Percentiles rank a stretch among this genome's conserved stretches.
Conservation (phyloP, 176 grass and related monocot species). For the Chrysopogon serrulatus region DNA sequence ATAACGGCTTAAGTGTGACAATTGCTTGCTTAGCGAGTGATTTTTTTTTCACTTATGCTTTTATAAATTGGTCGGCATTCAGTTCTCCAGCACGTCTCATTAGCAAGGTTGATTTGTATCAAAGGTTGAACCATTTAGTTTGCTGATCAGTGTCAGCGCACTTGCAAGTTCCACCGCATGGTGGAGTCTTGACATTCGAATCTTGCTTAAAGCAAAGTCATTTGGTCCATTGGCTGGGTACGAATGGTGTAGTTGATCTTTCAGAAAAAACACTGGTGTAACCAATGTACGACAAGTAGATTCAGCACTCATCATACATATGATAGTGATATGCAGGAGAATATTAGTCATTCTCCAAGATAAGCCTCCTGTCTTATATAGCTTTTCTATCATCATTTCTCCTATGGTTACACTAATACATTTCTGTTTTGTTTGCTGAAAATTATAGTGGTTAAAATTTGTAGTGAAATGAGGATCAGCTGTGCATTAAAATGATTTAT, state of each 20-base stretch:
- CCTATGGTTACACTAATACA: background rate
- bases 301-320: background rate
- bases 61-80: no score
- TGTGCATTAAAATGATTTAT: background rate
- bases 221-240: background rate
- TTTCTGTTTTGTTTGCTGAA: background rate
- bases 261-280: background rate
- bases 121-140: background rate
- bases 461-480: background rate
- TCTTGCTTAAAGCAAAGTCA: background rate
- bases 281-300: background rate
- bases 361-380: background rate
- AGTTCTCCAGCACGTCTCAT: background rate
- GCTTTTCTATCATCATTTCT: background rate
- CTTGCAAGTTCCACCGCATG: background rate
- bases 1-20: no score
- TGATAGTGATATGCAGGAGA: background rate
- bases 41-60: no score
- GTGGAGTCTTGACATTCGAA: background rate
- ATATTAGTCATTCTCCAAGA: background rate
- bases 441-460: background rate
- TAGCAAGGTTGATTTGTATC: background rate
- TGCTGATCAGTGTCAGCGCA: conserved; percentile 4
- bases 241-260: background rate
- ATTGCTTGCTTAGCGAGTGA: no score